Percentiles rank a stretch among this genome's conserved stretches.
phyloP scores from a whole-genome alignment of 1,284 basidiomycete genomes.

The Wolfiporia cocos region DNA sequence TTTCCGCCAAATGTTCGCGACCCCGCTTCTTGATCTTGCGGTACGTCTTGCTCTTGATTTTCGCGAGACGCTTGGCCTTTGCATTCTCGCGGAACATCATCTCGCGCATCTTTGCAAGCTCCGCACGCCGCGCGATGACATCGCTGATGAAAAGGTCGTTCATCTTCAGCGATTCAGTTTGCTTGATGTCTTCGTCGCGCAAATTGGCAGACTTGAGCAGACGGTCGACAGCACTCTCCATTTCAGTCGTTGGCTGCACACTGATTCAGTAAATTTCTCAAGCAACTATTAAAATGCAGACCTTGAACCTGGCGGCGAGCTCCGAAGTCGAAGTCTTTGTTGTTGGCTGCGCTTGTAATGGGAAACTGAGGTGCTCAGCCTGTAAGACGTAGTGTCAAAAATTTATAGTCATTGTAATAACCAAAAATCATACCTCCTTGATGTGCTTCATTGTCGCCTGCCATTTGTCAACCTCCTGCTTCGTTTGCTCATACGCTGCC shows the following conservation, averaged over 20 bases:
- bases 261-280: not conserved
- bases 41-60: slow-evolving; percentile 96
- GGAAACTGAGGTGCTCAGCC: slow-evolving; percentile 91
- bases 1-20: slow-evolving; percentile 50
- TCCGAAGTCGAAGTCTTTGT: slow-evolving; percentile 69
- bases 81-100: slow-evolving; percentile 92
- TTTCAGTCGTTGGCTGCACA: slow-evolving; percentile 61
- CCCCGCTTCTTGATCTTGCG: slow-evolving; percentile 82
- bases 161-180: slow-evolving; percentile 79
- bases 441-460: slow-evolving; percentile 85
- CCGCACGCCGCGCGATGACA: slow-evolving; percentile 72
- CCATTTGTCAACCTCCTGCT: slow-evolving; percentile 93
- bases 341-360: slow-evolving; percentile 66
- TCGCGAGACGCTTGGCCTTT: slow-evolving; percentile 87
- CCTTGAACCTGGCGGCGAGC: slow-evolving; percentile 79
- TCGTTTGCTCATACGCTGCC: slow-evolving; percentile 92
- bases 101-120: slow-evolving; percentile 86
- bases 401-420: not conserved
- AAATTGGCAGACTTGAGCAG: slow-evolving; percentile 76
- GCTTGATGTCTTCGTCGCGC: slow-evolving; percentile 70
- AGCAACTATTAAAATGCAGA: slow-evolving; percentile 21
- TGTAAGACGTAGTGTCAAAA: slow-evolving; percentile 21
- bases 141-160: slow-evolving; percentile 82
- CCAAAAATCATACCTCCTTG: slow-evolving; percentile 49
- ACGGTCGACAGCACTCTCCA: slow-evolving; percentile 75